Evolutionary conservation across 805 yeast species (phyloP).

Genomic region (Pichia deserticola): DNA sequence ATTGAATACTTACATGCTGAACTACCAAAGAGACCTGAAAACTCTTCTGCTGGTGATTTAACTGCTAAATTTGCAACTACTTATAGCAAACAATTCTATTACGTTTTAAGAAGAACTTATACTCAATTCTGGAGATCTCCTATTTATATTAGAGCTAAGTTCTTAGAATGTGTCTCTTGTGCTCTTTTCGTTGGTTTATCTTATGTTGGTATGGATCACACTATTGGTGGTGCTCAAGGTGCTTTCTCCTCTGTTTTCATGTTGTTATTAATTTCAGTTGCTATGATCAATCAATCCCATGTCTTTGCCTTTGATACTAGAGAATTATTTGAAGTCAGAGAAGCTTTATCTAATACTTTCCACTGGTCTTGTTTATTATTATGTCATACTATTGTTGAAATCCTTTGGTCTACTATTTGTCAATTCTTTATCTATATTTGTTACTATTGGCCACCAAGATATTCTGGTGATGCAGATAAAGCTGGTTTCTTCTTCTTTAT

Average conservation of each 20-base stretch:
- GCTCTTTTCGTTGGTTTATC: constrained; percentile 60
- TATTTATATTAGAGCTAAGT: constrained; percentile 41
- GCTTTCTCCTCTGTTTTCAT: constrained; percentile 45
- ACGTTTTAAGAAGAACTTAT: constrained; percentile 33
- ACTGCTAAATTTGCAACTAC: constrained; percentile 36
- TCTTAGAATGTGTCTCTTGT: constrained; percentile 32
- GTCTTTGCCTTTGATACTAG: constrained; percentile 53
- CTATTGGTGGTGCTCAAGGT: constrained; percentile 53
- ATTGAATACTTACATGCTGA: constrained; percentile 24
- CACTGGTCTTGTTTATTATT: constrained; percentile 59
- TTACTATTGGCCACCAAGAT: constrained; percentile 31
- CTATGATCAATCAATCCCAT: constrained; percentile 59
- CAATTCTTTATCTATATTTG: constrained; percentile 41
- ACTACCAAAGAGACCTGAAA: constrained; percentile 20
- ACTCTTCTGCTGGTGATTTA: constrained; percentile 13
- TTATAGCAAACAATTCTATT: constrained; percentile 30
- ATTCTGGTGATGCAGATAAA: constrained; percentile 29
- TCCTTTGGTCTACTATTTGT: constrained; percentile 48
- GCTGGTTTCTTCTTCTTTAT: constrained; percentile 43
- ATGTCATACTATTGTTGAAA: constrained; percentile 49
- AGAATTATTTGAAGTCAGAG: constrained; percentile 64
- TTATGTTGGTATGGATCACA: constrained; percentile 50
- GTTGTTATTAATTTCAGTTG: constrained; percentile 50
- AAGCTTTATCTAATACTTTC: constrained; percentile 62
- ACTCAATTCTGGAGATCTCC: constrained; percentile 43